A percentile compares a stretch with the other conserved stretches of the same genome.
Evolutionary conservation across 2,329 filamentous ascomycete genomes (phyloP).

Genomic region (Cladobotryum mycophilum): DNA sequence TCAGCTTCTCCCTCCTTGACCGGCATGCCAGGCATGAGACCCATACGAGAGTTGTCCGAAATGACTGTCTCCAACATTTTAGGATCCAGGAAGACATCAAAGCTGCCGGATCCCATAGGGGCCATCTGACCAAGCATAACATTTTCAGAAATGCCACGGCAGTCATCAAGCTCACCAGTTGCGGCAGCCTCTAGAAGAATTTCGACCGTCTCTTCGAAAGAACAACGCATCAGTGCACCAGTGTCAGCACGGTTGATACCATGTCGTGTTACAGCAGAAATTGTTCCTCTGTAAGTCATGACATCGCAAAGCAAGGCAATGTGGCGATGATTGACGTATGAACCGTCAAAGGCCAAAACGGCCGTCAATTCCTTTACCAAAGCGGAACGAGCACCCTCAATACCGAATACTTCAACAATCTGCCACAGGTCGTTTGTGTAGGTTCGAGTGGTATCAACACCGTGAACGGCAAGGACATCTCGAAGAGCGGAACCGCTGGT

Average conservation of each 20-base stretch:
- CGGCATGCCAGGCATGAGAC: slow-evolving; percentile 72
- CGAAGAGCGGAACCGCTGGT: slow-evolving; percentile 85
- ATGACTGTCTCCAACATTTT: slow-evolving; percentile 95
- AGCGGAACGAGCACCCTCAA: slow-evolving; percentile 84
- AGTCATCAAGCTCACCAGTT: slow-evolving; percentile 93
- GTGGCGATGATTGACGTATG: slow-evolving; percentile 98
- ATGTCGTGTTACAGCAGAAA: slow-evolving; percentile 95
- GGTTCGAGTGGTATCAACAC: slow-evolving; percentile 78
- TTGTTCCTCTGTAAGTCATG: slow-evolving; percentile 90
- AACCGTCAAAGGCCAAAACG: slow-evolving; percentile 96
- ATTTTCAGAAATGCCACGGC: slow-evolving; percentile 96
- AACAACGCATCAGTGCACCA: slow-evolving; percentile 97
- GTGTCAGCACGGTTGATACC: slow-evolving; percentile 98
- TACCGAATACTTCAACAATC: slow-evolving; percentile 89
- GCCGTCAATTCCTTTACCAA: slow-evolving; percentile 83
- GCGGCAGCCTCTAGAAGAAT: slow-evolving; percentile 94
- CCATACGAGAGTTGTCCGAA: slow-evolving; percentile 82
- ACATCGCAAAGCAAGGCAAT: slow-evolving; percentile 92
- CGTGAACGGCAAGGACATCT: slow-evolving; percentile 76
- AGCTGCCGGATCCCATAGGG: slow-evolving; percentile 93
- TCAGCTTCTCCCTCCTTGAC: slow-evolving; percentile 68
- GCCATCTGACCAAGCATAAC: slow-evolving; percentile 97
- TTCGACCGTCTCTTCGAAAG: slow-evolving; percentile 98
- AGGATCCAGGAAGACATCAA: slow-evolving; percentile 88
- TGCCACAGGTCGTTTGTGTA: slow-evolving; percentile 96